Evolutionary conservation across 257 asterid genomes (phyloP), one percentile per base, ranked within the genome.

Genomic region (Solanum tarapatanum): DNA sequence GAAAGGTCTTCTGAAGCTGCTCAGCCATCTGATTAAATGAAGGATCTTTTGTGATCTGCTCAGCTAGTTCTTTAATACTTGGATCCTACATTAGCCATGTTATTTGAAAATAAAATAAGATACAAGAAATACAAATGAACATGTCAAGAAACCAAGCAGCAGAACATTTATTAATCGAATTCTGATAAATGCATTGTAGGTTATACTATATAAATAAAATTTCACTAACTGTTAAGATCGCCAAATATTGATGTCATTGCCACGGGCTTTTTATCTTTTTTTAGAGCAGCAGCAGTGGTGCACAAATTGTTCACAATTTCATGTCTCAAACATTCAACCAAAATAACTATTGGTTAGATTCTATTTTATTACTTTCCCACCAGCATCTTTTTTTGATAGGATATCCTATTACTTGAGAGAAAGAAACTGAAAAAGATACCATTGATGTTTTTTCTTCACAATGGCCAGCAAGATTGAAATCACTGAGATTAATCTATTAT

Each of bases 1-100:
- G 99, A 88, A 97, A 91, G 83, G 98, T 93, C 91, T 94, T 92
- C 93, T 96, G 99, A 84, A 97, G 98, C 91, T 96, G 99, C 91
- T 96, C 97, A 7, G 99, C 99, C 99, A 96, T 96, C 92, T 97
- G 97, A 89, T 90, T 95, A 84, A 97, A 96, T 28, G 98, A 82
- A 87, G 99, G 99, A 84, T 96, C 98, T 88, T 94, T 96, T 82
- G 99, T 93, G 88, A 96, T 94, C 92, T 96, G 99, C 89, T 96
- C 97, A 7, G 99, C 99, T 90, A 96, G 88, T 79, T 96, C 99
- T 91, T 96, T 97, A 87, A 97, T 96, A 95, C 98, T 93, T 37
- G 99, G 98, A 84, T 96, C 99, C 99, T 96, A 87, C 69, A 80
- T 19, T 83, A 36, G 43, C 86, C 30, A 58, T 11, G 86, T 70